Conservation (phyloP, 2,329 filamentous ascomycete genomes). For the Apiospora sp. region DNA sequence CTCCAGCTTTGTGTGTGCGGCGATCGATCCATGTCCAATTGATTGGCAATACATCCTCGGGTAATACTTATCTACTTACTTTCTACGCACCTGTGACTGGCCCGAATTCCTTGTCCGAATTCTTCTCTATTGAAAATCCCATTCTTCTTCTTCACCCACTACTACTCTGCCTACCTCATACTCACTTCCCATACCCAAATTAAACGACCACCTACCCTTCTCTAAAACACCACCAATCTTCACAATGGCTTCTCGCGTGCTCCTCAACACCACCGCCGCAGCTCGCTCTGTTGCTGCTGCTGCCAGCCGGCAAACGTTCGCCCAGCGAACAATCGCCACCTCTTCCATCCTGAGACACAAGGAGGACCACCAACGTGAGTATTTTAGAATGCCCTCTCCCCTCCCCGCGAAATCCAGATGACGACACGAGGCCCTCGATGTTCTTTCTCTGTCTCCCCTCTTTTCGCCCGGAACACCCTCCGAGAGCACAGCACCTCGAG, state of each 20-base stretch:
- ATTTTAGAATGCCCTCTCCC: background rate
- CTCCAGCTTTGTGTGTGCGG: background rate
- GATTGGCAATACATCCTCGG: conserved; percentile 9
- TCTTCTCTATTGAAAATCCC: conserved; percentile 4
- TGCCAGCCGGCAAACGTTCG: conserved; percentile 27
- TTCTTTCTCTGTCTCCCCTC: background rate
- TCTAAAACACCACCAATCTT: background rate
- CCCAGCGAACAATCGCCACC: conserved; percentile 28
- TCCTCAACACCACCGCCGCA: conserved; percentile 25
- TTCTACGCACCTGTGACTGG: conserved; percentile 12
- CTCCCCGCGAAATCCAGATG: background rate
- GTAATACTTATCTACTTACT: conserved; percentile 7
- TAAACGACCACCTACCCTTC: conserved; percentile 1
- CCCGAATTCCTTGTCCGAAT: background rate
- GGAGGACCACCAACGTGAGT: conserved; percentile 29
- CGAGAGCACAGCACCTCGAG: background rate
- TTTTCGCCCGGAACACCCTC: background rate
- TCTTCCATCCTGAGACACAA: conserved; percentile 29
- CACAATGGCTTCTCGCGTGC: conserved; percentile 29
- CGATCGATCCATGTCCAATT: background rate
- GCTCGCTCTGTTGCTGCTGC: conserved; percentile 24
- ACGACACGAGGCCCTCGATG: background rate
- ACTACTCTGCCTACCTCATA: background rate
- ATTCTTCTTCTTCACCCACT: conserved; percentile 2
- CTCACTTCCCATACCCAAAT: background rate